Evolutionary conservation across 108 stramenopile species (phyloP).

Genomic region (Aurantiochytrium sp.): DNA sequence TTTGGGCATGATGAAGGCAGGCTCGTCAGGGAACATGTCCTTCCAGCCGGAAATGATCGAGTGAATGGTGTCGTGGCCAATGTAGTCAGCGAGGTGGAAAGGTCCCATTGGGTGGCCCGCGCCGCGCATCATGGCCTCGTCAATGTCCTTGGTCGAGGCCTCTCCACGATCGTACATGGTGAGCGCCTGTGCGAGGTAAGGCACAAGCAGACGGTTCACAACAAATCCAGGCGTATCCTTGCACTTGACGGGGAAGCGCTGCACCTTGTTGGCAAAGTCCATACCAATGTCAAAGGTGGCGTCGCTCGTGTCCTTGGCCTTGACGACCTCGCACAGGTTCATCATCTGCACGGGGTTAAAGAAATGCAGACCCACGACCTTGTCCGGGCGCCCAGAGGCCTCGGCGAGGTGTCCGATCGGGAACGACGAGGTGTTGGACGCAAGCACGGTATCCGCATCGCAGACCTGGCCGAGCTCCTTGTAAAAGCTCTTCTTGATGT

Average conservation of each 20-base stretch:
- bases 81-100: slow-evolving; percentile 82
- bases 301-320: slow-evolving; percentile 69
- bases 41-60: slow-evolving; percentile 55
- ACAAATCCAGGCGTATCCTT: slow-evolving; percentile 96
- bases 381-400: slow-evolving; percentile 74
- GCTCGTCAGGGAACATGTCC: slow-evolving; percentile 66
- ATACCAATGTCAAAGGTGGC: slow-evolving; percentile 68
- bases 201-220: slow-evolving; percentile 91
- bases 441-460: slow-evolving; percentile 77
- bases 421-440: slow-evolving; percentile 84
- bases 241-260: slow-evolving; percentile 81
- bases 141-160: slow-evolving; percentile 82
- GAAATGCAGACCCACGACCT: slow-evolving; percentile 96
- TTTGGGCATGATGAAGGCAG: slow-evolving; percentile 77
- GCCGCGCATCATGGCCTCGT: slow-evolving; percentile 89
- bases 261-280: slow-evolving; percentile 69
- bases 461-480: slow-evolving; percentile 61
- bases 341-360: slow-evolving; percentile 97
- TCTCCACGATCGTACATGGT: slow-evolving; percentile 86
- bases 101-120: slow-evolving; percentile 96
- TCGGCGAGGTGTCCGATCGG: slow-evolving; percentile 77
- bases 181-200: slow-evolving; percentile 71
- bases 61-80: slow-evolving; percentile 85
- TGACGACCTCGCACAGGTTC: slow-evolving; percentile 94
- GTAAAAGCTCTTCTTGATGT: slow-evolving; percentile 76